Percentiles rank a stretch among this genome's conserved stretches.
Conservation (phyloP, 2,329 filamentous ascomycete species). For the Beauveria australis region DNA sequence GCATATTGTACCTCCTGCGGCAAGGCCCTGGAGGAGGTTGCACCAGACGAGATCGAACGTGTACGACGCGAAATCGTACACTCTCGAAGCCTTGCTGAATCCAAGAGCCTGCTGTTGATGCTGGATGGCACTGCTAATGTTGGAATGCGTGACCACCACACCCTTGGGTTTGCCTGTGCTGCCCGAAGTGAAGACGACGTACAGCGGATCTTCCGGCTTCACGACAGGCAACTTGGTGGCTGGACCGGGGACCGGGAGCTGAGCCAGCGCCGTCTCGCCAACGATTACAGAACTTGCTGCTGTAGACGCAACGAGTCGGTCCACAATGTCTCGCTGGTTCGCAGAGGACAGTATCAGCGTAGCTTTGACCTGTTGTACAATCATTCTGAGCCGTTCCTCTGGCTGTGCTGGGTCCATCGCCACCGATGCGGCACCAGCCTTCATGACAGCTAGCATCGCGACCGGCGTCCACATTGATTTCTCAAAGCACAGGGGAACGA, state of each 20-base stretch:
- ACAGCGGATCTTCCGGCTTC: constrained; percentile 9
- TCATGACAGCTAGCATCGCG: constrained; percentile 3
- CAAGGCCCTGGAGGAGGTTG: constrained; percentile 17
- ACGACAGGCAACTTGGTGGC: neutral
- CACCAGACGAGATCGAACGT: constrained; percentile 15
- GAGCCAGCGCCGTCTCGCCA: neutral
- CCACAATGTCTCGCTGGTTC: neutral
- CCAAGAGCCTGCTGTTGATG: constrained; percentile 14
- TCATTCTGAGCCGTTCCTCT: neutral
- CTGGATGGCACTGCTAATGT: constrained; percentile 13
- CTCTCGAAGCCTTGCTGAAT: constrained; percentile 13
- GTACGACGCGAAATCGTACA: constrained; percentile 10
- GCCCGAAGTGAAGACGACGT: constrained; percentile 15
- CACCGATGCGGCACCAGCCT: neutral
- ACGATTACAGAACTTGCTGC: neutral
- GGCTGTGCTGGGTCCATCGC: constrained; percentile 4
- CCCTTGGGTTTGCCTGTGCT: constrained; percentile 18
- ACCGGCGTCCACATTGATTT: constrained; percentile 1
- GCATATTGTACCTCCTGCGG: constrained; percentile 11
- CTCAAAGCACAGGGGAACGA: constrained; percentile 2
- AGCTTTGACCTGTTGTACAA: neutral
- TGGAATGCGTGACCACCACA: constrained; percentile 15
- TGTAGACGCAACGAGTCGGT: neutral
- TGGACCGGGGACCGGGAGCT: neutral
- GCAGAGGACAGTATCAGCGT: neutral